These are phyloP conservation scores for Salix viminalis DNA, from an alignment of 345 rosid species.

Conservation along the genomic window DNA sequence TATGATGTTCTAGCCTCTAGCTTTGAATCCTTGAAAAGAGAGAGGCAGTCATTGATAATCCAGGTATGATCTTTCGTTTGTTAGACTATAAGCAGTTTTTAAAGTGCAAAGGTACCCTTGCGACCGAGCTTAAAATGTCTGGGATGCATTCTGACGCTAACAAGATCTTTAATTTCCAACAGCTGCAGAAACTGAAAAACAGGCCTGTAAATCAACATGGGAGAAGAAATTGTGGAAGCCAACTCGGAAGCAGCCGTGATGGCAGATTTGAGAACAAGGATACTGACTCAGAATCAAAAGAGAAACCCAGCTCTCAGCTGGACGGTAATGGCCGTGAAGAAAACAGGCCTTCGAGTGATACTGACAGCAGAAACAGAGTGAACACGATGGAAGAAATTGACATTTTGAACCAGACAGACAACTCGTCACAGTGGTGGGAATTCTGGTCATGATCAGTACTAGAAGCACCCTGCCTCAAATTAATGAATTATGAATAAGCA, in stretches of 20 bases:
- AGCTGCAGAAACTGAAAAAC: conserved; percentile 27
- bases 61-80: conserved; percentile 17
- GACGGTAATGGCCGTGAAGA: conserved; percentile 1
- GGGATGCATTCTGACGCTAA: neutral
- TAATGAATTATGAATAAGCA: neutral
- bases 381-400: conserved; percentile 7
- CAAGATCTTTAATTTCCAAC: conserved; percentile 3
- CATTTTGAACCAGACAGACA: conserved; percentile 10
- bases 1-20: conserved; percentile 21
- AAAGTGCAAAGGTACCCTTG: neutral
- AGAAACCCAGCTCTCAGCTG: neutral
- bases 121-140: neutral
- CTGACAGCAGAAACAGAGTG: neutral
- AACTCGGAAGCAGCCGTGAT: conserved; percentile 3
- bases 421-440: conserved; percentile 36
- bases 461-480: neutral
- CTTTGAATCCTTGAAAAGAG: conserved; percentile 27
- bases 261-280: conserved; percentile 2
- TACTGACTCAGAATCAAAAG: neutral
- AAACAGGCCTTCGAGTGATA: neutral
- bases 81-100: neutral
- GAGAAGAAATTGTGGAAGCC: neutral
- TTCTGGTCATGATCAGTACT: conserved; percentile 18
- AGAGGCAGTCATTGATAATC: conserved; percentile 23
- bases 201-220: conserved; percentile 2